Percentiles rank a stretch among this genome's conserved stretches.
Evolutionary conservation across 192 early-diverging fungal genomes (phyloP).

Genomic region (Backusella parvicylindrica): DNA sequence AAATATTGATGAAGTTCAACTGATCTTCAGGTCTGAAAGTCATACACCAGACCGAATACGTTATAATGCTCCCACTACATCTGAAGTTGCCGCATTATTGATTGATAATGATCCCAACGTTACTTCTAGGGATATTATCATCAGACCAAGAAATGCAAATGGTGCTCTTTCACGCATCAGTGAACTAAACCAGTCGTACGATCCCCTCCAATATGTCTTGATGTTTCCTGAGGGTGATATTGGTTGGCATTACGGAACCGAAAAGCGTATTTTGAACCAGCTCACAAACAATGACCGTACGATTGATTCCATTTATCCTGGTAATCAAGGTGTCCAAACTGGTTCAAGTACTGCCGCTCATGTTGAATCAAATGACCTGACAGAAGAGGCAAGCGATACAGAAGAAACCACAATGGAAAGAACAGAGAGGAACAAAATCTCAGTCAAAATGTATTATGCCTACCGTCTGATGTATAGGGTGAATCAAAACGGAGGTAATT

Average conservation of each 20-base stretch:
- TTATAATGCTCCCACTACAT: background rate
- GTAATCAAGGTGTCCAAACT: too few relatives aligned
- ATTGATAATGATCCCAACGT: background rate
- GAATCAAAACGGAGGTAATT: too few relatives aligned
- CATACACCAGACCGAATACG: background rate
- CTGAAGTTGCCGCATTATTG: background rate
- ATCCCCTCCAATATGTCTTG: background rate
- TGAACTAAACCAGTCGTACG: background rate
- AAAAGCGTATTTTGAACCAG: too few relatives aligned
- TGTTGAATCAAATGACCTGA: background rate
- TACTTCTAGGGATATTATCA: background rate
- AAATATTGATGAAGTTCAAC: too few relatives aligned
- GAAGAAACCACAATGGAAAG: background rate
- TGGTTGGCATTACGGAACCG: background rate
- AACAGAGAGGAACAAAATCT: too few relatives aligned
- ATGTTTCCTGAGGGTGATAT: background rate
- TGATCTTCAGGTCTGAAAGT: background rate
- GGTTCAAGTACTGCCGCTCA: too few relatives aligned
- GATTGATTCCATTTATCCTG: too few relatives aligned
- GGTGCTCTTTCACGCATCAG: background rate
- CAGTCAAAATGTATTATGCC: background rate
- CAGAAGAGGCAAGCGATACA: background rate
- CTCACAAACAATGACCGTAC: too few relatives aligned
- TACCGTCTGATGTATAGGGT: background rate
- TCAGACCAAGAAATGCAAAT: background rate